Percentiles rank a stretch among this genome's conserved stretches.
Conservation (phyloP, 495 filamentous ascomycete genomes). For the Lepraria neglecta region DNA sequence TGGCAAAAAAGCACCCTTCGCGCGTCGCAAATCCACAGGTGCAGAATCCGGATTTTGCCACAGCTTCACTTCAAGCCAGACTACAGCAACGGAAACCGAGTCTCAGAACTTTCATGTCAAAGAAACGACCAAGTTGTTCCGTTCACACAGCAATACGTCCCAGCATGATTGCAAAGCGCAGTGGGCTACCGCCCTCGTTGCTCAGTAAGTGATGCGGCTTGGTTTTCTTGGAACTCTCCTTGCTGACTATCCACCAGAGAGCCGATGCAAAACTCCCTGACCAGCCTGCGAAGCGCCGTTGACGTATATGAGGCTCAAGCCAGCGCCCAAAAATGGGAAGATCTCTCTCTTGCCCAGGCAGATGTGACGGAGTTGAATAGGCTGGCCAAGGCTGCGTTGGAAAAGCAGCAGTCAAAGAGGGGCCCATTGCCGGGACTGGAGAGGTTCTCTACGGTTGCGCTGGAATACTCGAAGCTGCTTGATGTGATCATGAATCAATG, state of each 20-base stretch:
- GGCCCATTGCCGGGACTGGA: constrained; percentile 3
- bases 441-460: constrained; percentile 19
- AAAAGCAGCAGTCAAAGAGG: constrained; percentile 11
- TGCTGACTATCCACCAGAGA: constrained; percentile 5
- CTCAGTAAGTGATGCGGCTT: constrained; percentile 10
- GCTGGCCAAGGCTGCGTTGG: constrained; percentile 8
- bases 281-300: constrained; percentile 10
- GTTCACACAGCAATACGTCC: constrained; percentile 12
- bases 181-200: constrained; percentile 16
- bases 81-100: not conserved
- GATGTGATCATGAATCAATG: constrained; percentile 22
- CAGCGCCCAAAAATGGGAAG: constrained; percentile 17
- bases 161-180: constrained; percentile 9
- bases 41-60: not conserved
- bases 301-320: constrained; percentile 22
- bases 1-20: not conserved
- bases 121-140: not conserved
- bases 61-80: not conserved
- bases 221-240: not conserved
- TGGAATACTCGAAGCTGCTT: constrained; percentile 25
- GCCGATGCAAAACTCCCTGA: constrained; percentile 19
- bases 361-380: constrained; percentile 12
- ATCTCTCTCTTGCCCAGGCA: constrained; percentile 11
- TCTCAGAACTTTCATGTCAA: not conserved
- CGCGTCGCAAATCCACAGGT: not conserved